A percentile compares a stretch with the other conserved stretches of the same genome.
These are phyloP conservation scores for Juncus inflexus DNA, from an alignment of 176 grass and related monocot species.

Conservation along the genomic window DNA sequence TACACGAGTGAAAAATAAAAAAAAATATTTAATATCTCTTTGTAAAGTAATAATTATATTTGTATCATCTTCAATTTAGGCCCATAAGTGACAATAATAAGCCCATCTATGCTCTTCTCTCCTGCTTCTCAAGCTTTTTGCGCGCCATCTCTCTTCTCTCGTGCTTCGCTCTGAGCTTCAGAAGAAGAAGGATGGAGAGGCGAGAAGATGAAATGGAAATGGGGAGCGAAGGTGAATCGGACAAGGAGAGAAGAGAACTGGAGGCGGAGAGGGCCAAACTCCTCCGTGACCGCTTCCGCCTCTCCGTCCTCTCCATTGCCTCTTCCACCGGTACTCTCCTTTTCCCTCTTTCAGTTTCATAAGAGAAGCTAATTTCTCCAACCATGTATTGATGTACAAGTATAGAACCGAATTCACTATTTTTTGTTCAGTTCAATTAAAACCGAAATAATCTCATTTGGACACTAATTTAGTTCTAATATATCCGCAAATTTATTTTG, in stretches of 20 bases:
- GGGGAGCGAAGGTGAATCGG: constrained; percentile 19
- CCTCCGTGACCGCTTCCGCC: constrained; percentile 62
- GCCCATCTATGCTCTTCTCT: not conserved
- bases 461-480: constrained; percentile 11
- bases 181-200: constrained; percentile 1
- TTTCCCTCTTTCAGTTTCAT: not conserved
- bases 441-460: constrained; percentile 5
- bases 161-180: no score
- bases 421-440: not conserved
- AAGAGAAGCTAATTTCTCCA: not conserved
- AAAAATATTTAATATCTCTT: no score
- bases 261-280: constrained; percentile 41
- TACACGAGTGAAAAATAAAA: no score
- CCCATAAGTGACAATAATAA: not conserved
- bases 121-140: not conserved
- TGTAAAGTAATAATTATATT: no score
- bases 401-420: not conserved
- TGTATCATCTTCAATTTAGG: not conserved
- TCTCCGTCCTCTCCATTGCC: constrained; percentile 71
- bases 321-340: constrained; percentile 47
- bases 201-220: constrained; percentile 10
- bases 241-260: constrained; percentile 33
- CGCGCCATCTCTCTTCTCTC: constrained; percentile 16
- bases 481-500: not conserved
- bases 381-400: no score